Conservation (phyloP, 2,329 filamentous ascomycete species). For the Penicillium palitans region DNA sequence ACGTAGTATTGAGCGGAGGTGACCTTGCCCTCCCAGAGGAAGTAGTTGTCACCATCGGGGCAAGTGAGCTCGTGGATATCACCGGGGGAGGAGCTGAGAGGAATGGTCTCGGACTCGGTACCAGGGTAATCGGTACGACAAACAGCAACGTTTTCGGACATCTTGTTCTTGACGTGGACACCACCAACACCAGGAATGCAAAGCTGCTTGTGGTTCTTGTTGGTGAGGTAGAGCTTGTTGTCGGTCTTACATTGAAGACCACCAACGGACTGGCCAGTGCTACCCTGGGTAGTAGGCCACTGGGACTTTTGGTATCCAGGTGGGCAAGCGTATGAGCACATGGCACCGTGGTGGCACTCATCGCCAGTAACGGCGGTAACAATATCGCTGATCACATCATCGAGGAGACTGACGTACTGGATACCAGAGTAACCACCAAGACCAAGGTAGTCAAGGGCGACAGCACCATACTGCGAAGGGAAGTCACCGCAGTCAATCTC, state of each 20-base stretch:
- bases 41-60: constrained; percentile 71
- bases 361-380: constrained; percentile 62
- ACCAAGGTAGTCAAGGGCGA: constrained; percentile 67
- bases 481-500: constrained; percentile 69
- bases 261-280: constrained; percentile 80
- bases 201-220: constrained; percentile 63
- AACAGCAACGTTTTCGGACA: constrained; percentile 66
- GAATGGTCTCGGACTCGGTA: constrained; percentile 83
- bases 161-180: constrained; percentile 73
- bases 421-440: constrained; percentile 78
- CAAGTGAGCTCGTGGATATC: constrained; percentile 67
- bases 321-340: constrained; percentile 95
- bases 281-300: constrained; percentile 78
- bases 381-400: constrained; percentile 63
- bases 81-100: constrained; percentile 65
- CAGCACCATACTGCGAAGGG: constrained; percentile 77
- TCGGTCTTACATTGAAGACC: constrained; percentile 75
- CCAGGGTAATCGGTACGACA: constrained; percentile 98
- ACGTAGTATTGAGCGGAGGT: constrained; percentile 97
- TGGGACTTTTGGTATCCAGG: constrained; percentile 88
- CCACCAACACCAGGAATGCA: constrained; percentile 72
- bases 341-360: constrained; percentile 61
- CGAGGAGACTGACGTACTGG: constrained; percentile 61
- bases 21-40: constrained; percentile 68
- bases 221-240: constrained; percentile 77